Conservation (phyloP, 768 basidiomycete genomes). For the Boletus vermiculosoides region DNA sequence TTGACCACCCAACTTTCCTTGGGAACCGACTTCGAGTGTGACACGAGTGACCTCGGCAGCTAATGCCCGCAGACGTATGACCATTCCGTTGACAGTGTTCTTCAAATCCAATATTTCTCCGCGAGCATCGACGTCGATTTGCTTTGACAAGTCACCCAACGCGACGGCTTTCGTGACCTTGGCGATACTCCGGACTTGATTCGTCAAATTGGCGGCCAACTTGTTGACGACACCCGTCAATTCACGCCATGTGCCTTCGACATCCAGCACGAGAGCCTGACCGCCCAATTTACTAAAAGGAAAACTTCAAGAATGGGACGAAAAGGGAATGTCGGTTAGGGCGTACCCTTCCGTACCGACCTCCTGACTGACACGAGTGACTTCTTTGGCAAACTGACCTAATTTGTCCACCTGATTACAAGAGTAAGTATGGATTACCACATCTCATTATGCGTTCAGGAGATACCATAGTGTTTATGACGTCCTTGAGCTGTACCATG, state of each 20-base stretch:
- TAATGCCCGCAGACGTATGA: constrained; percentile 53
- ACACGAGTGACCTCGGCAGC: constrained; percentile 84
- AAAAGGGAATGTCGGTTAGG: constrained; percentile 11
- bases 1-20: constrained; percentile 88
- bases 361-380: constrained; percentile 80
- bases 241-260: constrained; percentile 89
- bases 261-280: constrained; percentile 81
- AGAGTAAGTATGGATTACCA: constrained; percentile 11
- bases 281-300: constrained; percentile 69
- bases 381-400: constrained; percentile 87
- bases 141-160: constrained; percentile 82
- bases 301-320: constrained; percentile 16
- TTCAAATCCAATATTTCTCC: constrained; percentile 89
- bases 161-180: constrained; percentile 77
- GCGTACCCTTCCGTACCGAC: constrained; percentile 77
- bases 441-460: neutral
- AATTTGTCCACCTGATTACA: constrained; percentile 58
- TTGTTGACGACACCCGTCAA: constrained; percentile 82
- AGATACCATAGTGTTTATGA: constrained; percentile 65
- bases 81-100: constrained; percentile 56
- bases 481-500: constrained; percentile 79
- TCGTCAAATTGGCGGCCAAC: constrained; percentile 73
- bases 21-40: constrained; percentile 81
- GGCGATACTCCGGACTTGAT: constrained; percentile 55
- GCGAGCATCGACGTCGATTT: constrained; percentile 87